Base-by-base conservation (phyloP, 495 filamentous ascomycete genomes). In the Penicillium malachiteum region DNA sequence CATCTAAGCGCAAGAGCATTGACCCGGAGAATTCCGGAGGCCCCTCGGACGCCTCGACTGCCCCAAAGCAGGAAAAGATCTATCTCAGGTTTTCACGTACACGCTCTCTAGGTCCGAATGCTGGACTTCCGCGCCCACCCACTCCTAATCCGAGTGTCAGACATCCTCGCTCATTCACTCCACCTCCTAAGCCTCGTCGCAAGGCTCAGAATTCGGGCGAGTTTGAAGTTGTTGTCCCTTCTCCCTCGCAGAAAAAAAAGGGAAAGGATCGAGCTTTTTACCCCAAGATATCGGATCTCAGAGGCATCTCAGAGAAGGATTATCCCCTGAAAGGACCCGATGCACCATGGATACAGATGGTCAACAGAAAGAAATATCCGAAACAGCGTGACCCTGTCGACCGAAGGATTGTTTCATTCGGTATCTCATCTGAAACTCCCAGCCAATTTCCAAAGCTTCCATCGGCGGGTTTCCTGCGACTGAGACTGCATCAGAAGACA, bases 281-380 rank as follows among this genome's bases (percentile, higher is more conserved):
- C 12, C 34, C 34, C 34, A 13, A 13, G 12, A 17, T 3, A 8
- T 7, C 17, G 1, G 14, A 43, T 18, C 10, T 17, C 5, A 43
- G 17, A 26, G 43, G 43, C 13, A 4, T 14, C 5, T 65, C 58
- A 0, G 46, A 68, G 11, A 21, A 42, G 7, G 57, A 52, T 13
- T 75, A 65, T 35, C 72, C 72, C 0, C 68, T 46, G 21, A 4
- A 26, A 26, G 21, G 21, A 26, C 21, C 21, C 21, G 21, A 26
- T 4, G 21, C 21, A 4, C 21, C 21, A 2, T 26, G 21, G 21
- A 4, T 26, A 26, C 2, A 26, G 21, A 26, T 26, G 1, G 21
- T 26, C 21, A 26, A 26, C 21, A 26, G 21, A 26, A 26, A 26
- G 21, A 26, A 1, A 0, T 73, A 76, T 48, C 73, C 70, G 7